phyloP scores from a whole-genome alignment of 2,329 filamentous ascomycete species.

The Aspergillus pseudoterreus region DNA sequence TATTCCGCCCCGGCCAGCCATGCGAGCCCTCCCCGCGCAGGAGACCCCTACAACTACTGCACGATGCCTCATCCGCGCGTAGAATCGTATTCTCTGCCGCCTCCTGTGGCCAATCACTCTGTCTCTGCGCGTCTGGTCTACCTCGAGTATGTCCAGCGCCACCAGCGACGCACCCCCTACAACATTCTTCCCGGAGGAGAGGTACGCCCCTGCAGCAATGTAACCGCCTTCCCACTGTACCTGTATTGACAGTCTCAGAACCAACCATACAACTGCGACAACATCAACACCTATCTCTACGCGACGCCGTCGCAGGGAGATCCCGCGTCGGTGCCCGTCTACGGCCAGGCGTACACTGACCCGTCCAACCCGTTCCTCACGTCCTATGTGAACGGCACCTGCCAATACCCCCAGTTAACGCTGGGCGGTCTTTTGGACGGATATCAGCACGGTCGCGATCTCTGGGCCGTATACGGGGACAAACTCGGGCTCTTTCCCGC shows the following conservation, averaged over 20 bases:
- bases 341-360: slow-evolving; percentile 36
- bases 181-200: slow-evolving; percentile 39
- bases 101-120: slow-evolving; percentile 23
- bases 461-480: slow-evolving; percentile 30
- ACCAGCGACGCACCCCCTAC: slow-evolving; percentile 38
- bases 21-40: slow-evolving; percentile 15
- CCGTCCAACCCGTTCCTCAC: slow-evolving; percentile 31
- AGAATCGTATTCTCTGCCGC: slow-evolving; percentile 29
- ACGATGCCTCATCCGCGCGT: slow-evolving; percentile 38
- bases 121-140: slow-evolving; percentile 32
- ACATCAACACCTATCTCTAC: slow-evolving; percentile 36
- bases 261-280: slow-evolving; percentile 36
- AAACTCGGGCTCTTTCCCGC: slow-evolving; percentile 30
- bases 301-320: slow-evolving; percentile 19
- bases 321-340: slow-evolving; percentile 26
- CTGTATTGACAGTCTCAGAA: slow-evolving; percentile 20
- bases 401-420: slow-evolving; percentile 39
- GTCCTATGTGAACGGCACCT: slow-evolving; percentile 31
- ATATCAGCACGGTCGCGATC: slow-evolving; percentile 35
- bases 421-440: slow-evolving; percentile 37
- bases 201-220: slow-evolving; percentile 14
- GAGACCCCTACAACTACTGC: slow-evolving; percentile 39
- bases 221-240: not conserved
- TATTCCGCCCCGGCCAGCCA: slow-evolving; percentile 27
- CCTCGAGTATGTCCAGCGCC: slow-evolving; percentile 38